Evolutionary conservation across 2,329 filamentous ascomycete species (phyloP).

Genomic region (Metarhizium guizhouense): DNA sequence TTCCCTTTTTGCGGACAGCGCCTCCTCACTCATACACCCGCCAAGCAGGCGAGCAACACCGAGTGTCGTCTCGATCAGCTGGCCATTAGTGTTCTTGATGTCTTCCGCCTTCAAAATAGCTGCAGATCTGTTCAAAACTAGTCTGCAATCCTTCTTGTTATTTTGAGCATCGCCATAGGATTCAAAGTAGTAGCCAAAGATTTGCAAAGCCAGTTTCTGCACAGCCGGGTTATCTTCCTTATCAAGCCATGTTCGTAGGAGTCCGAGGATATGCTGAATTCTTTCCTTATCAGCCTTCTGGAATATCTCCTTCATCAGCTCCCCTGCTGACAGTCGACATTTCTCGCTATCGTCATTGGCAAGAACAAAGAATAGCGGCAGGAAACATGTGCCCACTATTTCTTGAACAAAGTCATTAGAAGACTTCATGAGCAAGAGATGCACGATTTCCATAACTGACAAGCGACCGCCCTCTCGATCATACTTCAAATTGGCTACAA

Average conservation of each 20-base stretch:
- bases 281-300: conserved; percentile 66
- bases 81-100: conserved; percentile 49
- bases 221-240: conserved; percentile 65
- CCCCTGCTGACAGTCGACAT: conserved; percentile 73
- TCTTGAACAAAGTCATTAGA: conserved; percentile 76
- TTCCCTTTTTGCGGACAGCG: conserved; percentile 51
- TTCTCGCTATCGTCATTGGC: conserved; percentile 82
- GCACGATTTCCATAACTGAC: conserved; percentile 86
- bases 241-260: conserved; percentile 68
- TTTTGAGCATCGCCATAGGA: conserved; percentile 48
- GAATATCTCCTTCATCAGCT: conserved; percentile 74
- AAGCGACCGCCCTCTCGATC: conserved; percentile 79
- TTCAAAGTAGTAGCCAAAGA: conserved; percentile 78
- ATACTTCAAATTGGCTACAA: conserved; percentile 87
- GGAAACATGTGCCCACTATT: conserved; percentile 71
- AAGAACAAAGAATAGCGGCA: conserved; percentile 76
- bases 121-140: conserved; percentile 48
- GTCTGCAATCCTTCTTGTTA: conserved; percentile 58
- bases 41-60: conserved; percentile 60
- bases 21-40: conserved; percentile 52
- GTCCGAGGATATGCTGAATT: conserved; percentile 57
- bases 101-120: conserved; percentile 46
- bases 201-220: conserved; percentile 65
- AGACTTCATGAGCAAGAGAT: conserved; percentile 78
- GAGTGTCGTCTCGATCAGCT: conserved; percentile 66